phyloP scores from a whole-genome alignment of 805 yeast genomes.

The Barnettozyma botsteinii region DNA sequence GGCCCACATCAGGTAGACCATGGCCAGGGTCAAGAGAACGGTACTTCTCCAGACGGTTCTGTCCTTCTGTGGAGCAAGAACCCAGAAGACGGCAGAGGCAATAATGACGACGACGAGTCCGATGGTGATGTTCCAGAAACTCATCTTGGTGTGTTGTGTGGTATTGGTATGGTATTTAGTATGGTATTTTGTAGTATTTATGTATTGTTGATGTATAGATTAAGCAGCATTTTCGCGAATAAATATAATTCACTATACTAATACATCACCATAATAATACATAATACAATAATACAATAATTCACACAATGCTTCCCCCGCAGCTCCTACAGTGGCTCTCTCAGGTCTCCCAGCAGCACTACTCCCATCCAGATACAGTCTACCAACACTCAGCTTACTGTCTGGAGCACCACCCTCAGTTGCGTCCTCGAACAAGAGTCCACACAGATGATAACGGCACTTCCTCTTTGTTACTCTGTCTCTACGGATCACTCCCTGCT shows the following conservation, averaged over 20 bases:
- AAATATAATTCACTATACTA: too few relatives aligned
- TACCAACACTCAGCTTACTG: conserved; percentile 59
- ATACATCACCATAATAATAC: too few relatives aligned
- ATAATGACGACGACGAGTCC: conserved; percentile 54
- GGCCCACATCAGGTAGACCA: conserved; percentile 90
- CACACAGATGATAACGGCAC: conserved; percentile 53
- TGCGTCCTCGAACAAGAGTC: conserved; percentile 67
- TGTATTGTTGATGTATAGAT: too few relatives aligned
- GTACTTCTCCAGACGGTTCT: conserved; percentile 75
- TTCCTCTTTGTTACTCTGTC: conserved; percentile 52
- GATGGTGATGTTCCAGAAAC: conserved; percentile 46
- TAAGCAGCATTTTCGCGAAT: too few relatives aligned
- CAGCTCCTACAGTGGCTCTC: conserved; percentile 1
- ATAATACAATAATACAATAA: too few relatives aligned
- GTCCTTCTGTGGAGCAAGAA: conserved; percentile 77
- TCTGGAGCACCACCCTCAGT: conserved; percentile 43
- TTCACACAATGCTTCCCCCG: background rate
- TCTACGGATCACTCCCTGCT: conserved; percentile 52
- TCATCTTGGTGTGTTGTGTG: conserved; percentile 3
- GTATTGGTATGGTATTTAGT: background rate
- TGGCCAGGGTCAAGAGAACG: conserved; percentile 57
- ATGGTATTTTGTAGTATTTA: too few relatives aligned
- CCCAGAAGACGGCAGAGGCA: conserved; percentile 69
- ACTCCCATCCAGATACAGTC: conserved; percentile 47
- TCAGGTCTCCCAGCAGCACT: conserved; percentile 33